phyloP scores from a whole-genome alignment of 1,284 basidiomycete genomes.

The Cryptococcus sp. region DNA sequence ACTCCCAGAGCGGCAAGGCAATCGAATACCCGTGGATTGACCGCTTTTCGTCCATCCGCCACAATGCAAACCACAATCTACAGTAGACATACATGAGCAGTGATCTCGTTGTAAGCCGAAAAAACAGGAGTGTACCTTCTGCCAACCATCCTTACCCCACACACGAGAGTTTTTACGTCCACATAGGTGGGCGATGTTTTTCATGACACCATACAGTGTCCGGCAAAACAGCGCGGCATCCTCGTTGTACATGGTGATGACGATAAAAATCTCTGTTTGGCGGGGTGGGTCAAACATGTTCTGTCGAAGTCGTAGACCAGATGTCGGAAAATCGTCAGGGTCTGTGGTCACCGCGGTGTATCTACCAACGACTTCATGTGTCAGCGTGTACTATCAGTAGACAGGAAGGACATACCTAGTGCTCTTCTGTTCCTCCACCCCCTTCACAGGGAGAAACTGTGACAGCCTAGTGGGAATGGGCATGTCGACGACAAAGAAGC shows the following conservation, averaged over 20 bases:
- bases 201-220: slow-evolving; percentile 94
- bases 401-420: slow-evolving; percentile 59
- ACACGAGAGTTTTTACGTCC: slow-evolving; percentile 89
- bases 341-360: slow-evolving; percentile 86
- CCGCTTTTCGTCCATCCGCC: slow-evolving; percentile 86
- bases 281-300: slow-evolving; percentile 64
- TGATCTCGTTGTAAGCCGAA: no score
- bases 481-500: slow-evolving; percentile 80
- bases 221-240: slow-evolving; percentile 90
- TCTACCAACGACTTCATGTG: slow-evolving; percentile 23
- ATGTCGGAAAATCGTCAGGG: slow-evolving; percentile 84
- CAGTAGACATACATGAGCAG: not conserved
- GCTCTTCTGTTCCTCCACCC: slow-evolving; percentile 76
- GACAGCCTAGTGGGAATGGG: slow-evolving; percentile 76
- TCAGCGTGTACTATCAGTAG: not conserved
- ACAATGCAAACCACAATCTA: slow-evolving; percentile 94
- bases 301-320: slow-evolving; percentile 80
- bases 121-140: slow-evolving; percentile 65
- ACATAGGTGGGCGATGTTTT: slow-evolving; percentile 82
- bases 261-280: slow-evolving; percentile 88
- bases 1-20: slow-evolving; percentile 61
- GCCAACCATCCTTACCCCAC: slow-evolving; percentile 96
- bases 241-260: slow-evolving; percentile 97
- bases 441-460: slow-evolving; percentile 68
- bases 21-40: slow-evolving; percentile 91